These are phyloP conservation scores for Citrus unshiu DNA, from an alignment of 345 rosid genomes.

Conservation along the genomic window DNA sequence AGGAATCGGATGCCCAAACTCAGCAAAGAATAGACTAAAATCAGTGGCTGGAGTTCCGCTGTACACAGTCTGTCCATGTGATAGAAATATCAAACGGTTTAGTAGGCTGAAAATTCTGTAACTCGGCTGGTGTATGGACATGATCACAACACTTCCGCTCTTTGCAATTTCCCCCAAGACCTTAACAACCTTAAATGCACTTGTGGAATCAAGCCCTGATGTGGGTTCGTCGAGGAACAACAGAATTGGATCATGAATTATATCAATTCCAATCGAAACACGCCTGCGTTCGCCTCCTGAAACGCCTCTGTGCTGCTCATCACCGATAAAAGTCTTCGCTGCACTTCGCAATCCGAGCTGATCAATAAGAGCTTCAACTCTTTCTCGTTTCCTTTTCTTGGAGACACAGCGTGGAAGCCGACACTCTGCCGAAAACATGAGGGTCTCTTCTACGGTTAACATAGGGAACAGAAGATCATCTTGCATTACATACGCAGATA, in stretches of 20 bases:
- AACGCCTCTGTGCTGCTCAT: constrained; percentile 39
- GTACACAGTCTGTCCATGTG: constrained; percentile 25
- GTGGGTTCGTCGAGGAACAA: constrained; percentile 37
- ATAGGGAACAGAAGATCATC: constrained; percentile 37
- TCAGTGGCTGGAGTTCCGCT: constrained; percentile 15
- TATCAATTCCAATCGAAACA: constrained; percentile 31
- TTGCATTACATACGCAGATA: constrained; percentile 45
- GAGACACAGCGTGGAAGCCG: constrained; percentile 30
- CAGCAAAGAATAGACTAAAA: constrained; percentile 18
- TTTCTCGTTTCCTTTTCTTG: constrained; percentile 22
- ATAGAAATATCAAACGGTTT: constrained; percentile 27
- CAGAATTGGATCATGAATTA: constrained; percentile 30
- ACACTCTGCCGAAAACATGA: constrained; percentile 43
- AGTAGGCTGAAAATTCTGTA: constrained; percentile 29
- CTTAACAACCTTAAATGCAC: constrained; percentile 41
- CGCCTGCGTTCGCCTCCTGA: constrained; percentile 46
- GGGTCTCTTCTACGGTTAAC: constrained; percentile 41
- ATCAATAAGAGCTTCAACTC: constrained; percentile 34
- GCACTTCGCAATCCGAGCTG: constrained; percentile 36
- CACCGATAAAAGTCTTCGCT: constrained; percentile 38
- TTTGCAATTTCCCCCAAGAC: constrained; percentile 33
- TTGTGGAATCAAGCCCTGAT: constrained; percentile 40
- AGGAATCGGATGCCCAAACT: constrained; percentile 29
- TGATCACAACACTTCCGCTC: constrained; percentile 38
- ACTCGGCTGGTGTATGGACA: constrained; percentile 39